A percentile compares a stretch with the other conserved stretches of the same genome.
Evolutionary conservation across 75 land plant species (phyloP).

Genomic region (Sequoia sempervirens): DNA sequence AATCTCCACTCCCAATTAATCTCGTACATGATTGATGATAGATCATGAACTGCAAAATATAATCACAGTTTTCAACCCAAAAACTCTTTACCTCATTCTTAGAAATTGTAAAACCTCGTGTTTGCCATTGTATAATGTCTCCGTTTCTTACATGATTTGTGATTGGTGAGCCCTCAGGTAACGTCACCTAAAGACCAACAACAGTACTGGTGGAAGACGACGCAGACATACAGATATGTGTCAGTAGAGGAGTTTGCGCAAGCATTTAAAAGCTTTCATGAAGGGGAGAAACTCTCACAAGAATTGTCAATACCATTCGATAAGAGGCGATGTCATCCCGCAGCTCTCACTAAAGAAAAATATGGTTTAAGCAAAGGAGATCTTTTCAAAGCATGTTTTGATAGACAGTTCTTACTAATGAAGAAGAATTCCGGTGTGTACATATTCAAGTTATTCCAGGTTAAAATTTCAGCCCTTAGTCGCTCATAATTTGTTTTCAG

Average conservation of each 20-base stretch:
- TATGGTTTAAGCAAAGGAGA: slow-evolving; percentile 36
- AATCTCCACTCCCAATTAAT: too few relatives aligned
- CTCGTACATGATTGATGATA: too few relatives aligned
- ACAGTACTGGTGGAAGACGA: slow-evolving; percentile 40
- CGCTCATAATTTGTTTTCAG: not conserved
- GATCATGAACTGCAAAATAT: too few relatives aligned
- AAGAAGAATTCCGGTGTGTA: slow-evolving; percentile 42
- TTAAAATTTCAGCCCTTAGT: not conserved
- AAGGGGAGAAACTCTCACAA: slow-evolving; percentile 21
- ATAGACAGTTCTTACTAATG: slow-evolving; percentile 38
- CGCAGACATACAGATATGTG: slow-evolving; percentile 24
- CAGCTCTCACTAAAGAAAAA: slow-evolving; percentile 32
- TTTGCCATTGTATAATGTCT: too few relatives aligned
- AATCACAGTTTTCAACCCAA: too few relatives aligned
- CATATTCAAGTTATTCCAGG: slow-evolving; percentile 31
- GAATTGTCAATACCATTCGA: slow-evolving; percentile 41
- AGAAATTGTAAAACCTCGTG: too few relatives aligned
- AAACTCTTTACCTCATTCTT: too few relatives aligned
- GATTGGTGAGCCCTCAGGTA: slow-evolving; percentile 9
- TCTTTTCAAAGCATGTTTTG: slow-evolving; percentile 32
- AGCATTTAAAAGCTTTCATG: slow-evolving; percentile 37
- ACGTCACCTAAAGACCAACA: slow-evolving; percentile 56
- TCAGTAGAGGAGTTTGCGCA: slow-evolving; percentile 44
- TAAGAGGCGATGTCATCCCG: slow-evolving; percentile 29
- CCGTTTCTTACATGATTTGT: not conserved